Evolutionary conservation across 441 rosid species (phyloP), one percentile per base, ranked within the genome.

Genomic region (Erodium chrysanthum): DNA sequence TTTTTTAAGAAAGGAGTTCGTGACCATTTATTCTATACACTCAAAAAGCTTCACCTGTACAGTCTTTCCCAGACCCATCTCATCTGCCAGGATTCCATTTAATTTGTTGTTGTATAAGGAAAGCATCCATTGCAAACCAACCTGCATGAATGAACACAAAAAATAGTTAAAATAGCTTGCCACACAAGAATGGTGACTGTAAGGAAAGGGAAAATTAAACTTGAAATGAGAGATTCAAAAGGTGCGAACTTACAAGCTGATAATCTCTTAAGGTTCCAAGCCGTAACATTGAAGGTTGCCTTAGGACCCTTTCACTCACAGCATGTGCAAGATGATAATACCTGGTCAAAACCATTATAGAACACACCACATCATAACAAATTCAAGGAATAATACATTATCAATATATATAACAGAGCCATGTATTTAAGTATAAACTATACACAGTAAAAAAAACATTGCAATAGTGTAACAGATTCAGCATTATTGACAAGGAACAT

Each of bases 111-210:
- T 96, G 71, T 96, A 96, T 84, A 96, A 80, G 52, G 98, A 96
- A 81, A 96, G 97, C 99, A 96, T 96, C 99, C 98, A 96, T 64
- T 96, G 97, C 81, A 96, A 86, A 67, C 99, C 99, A 82, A 96
- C 97, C 98, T 96, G 82, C 69, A 60, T 66, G 25, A 60, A 18
- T 70, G 59, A 70, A 66, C 15, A 66, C n/a, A 70, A 37, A 73
- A 12, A 14, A 15, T 60, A 46, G 72, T 68, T 35, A 48, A 37
- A 71, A 65, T 29, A 35, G 61, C 23, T 31, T 46, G 21, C 10
- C 63, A 50, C 31, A 68, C 18, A 66, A 25, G 8, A 62, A 21
- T 37, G 18, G 35, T 33, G 23, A 7, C 4, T 31, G 69, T 52
- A 23, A 75, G 29, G 67, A 29, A 0, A 56, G 58, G 74, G 33